Base-by-base conservation (phyloP, 257 asterid species). In the Solanum gracilifrons region DNA sequence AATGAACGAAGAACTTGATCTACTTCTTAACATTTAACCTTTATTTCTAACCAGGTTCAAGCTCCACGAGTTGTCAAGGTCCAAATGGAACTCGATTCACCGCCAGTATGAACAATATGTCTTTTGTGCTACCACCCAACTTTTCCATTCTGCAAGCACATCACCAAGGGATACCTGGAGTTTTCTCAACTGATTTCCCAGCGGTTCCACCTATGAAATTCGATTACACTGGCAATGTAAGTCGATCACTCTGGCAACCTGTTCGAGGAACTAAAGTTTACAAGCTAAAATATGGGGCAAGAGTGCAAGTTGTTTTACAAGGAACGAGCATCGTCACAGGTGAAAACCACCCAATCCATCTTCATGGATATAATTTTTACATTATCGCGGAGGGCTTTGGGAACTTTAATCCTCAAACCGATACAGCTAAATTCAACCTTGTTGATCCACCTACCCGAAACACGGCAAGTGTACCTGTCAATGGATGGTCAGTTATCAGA, bases 271-370 rank as follows among this genome's bases (percentile, higher is more conserved):
- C 99, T 6, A 95, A 88, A 88, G 74, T 92, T 15, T 95, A 97
- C 87, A 95, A 41, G 86, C 51, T 97, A 82, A 94, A 95, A 76
- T 95, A 91, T 27, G 98, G 98, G 72, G 95, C 93, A 9, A 89
- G 91, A 11, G 98, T 97, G 87, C 96, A 97, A 89, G 23, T 97
- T 29, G 98, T 95, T 41, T 43, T 95, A 83, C 99, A 97, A 86
- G 99, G 98, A 35, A 97, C 99, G 18, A 94, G 94, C 82, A 95
- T 97, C 29, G 86, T 97, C 90, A 90, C 95, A 3, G 93, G 94
- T 25, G 99, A 95, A 91, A 91, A 95, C 86, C 99, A 95, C 91
- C 99, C 99, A 0, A 93, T 97, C 33, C 98, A 95, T 91, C 95
- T 97, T 27, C 99, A 97, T 41, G 99, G 99, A 21, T 94, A 95